Evolutionary conservation across 352 stramenopile genomes (phyloP).

Genomic region (Globisporangium alternatum): DNA sequence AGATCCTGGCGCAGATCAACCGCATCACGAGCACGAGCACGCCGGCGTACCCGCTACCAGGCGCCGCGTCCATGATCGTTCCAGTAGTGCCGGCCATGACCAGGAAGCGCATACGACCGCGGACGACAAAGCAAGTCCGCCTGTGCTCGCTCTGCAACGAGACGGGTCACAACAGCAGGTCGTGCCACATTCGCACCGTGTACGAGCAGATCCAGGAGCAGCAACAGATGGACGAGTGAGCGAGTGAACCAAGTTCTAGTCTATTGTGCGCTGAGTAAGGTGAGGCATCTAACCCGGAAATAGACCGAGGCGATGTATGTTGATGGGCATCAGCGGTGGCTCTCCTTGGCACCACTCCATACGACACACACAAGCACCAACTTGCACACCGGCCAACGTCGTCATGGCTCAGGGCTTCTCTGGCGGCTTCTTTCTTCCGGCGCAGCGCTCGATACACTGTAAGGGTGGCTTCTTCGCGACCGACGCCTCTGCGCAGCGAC

Average conservation of each 20-base stretch:
- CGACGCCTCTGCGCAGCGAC: constrained; percentile 6
- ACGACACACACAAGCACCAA: not conserved
- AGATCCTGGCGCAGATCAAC: constrained; percentile 10
- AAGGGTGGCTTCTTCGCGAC: constrained; percentile 54
- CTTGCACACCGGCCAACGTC: not conserved
- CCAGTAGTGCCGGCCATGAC: not conserved
- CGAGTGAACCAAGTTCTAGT: not conserved
- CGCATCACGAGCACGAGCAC: not conserved
- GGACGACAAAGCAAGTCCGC: constrained; percentile 2
- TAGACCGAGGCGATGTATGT: not conserved
- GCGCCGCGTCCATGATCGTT: not conserved
- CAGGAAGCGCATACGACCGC: not conserved
- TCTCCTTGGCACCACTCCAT: not conserved
- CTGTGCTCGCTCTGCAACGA: constrained; percentile 7
- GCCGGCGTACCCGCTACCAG: not conserved
- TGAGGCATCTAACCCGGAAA: not conserved
- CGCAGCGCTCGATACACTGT: constrained; percentile 51
- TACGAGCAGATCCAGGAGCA: not conserved
- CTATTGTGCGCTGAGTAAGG: not conserved
- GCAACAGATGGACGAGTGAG: not conserved
- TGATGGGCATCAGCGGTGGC: constrained; percentile 4
- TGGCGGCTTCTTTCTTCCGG: constrained; percentile 54
- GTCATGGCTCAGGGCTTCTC: constrained; percentile 34
- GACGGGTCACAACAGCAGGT: not conserved
- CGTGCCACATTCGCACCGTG: not conserved